Evolutionary conservation across 257 asterid species (phyloP).

Genomic region (Petunia secreta): DNA sequence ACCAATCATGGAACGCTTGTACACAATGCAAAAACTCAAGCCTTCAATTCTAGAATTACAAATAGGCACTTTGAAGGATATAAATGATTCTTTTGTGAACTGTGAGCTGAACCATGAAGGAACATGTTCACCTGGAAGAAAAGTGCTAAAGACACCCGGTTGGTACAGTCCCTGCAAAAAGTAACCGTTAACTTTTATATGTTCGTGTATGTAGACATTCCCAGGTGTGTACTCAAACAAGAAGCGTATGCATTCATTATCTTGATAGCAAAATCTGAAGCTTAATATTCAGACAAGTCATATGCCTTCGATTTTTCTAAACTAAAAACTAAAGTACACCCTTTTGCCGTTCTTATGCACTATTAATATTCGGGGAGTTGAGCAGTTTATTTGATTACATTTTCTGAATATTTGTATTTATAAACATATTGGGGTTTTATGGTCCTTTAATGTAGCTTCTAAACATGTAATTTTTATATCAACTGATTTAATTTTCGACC

Average conservation of each 20-base stretch:
- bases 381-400: too few relatives aligned
- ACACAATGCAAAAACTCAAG: slow-evolving; percentile 28
- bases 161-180: slow-evolving; percentile 27
- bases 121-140: slow-evolving; percentile 31
- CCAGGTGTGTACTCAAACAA: background rate
- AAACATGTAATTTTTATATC: too few relatives aligned
- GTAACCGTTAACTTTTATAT: background rate
- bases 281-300: background rate
- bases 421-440: too few relatives aligned
- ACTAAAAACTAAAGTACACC: too few relatives aligned
- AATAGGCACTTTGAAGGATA: slow-evolving; percentile 9
- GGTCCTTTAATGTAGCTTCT: too few relatives aligned
- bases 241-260: too few relatives aligned
- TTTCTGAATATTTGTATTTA: too few relatives aligned
- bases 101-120: slow-evolving; percentile 29
- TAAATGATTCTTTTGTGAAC: background rate
- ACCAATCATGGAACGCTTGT: slow-evolving; percentile 14
- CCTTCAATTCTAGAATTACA: slow-evolving; percentile 12
- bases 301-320: too few relatives aligned
- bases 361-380: too few relatives aligned
- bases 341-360: too few relatives aligned
- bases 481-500: too few relatives aligned
- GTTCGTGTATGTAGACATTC: background rate
- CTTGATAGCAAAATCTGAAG: background rate
- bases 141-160: slow-evolving; percentile 30